Base-by-base conservation (phyloP, 345 rosid genomes). In the Trapa incisa region DNA sequence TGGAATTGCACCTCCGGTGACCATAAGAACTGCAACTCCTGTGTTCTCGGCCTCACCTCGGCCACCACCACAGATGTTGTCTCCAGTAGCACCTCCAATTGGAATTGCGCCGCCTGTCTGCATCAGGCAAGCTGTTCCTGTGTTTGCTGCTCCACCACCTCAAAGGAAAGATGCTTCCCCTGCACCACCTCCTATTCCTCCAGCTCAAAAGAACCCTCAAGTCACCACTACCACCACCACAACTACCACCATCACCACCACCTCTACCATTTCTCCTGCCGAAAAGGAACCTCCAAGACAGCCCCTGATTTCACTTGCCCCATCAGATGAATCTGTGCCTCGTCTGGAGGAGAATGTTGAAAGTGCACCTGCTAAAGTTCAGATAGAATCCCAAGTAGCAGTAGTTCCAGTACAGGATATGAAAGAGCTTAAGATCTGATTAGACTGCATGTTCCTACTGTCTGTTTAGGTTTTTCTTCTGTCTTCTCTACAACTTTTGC, bases 1-100 rank as follows among this genome's bases (percentile, higher is more conserved):
- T 56, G 85, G 90, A 62, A 76, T 83, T 70, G 98, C 97, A 70
- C 97, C 91, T 4, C 91, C 97, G 4, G 98, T 93, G 57, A 90
- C 87, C 12, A 77, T 90, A 75, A 87, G 98, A 79, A 85, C 81
- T 3, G 74, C 87, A 6, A 83, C 83, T 52, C 97, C 98, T 1
- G 92, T 87, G 68, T 93, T 85, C 75, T 84, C 98, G 22, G 92
- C 98, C 45, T 97, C 97, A 41, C 93, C 86, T 29, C 72, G 67
- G n/a, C 85, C 82, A 41, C 78, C 76, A 32, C 73, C 87, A 48
- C 75, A 81, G 68, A 72, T 74, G 36, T 69, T 76, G 37, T 75
- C 82, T 65, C 81, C 80, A 48, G 32, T 11, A 35, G 37, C 38
- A 32, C 38, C 63, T 5, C 76, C 83, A 0, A 75, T 80, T 64